Base-by-base conservation (phyloP, 306 rosid species). In the Cyclanthera cordifolia region DNA sequence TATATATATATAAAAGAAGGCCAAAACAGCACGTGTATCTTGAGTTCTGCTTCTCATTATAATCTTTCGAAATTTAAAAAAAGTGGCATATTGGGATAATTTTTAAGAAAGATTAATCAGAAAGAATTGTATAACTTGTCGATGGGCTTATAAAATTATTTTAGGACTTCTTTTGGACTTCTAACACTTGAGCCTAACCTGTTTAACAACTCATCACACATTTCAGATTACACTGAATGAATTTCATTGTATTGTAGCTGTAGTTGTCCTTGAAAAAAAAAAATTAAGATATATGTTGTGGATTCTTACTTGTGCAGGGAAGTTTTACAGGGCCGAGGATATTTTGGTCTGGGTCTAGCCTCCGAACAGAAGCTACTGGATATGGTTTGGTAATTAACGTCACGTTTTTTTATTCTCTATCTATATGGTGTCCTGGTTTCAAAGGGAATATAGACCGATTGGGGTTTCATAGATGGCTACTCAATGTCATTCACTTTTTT, bases 311-410 rank as follows among this genome's bases (percentile, higher is more conserved):
- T 73, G 73, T 87, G 90, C 98, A 93, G 98, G 98, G 98, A 84
- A 89, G 94, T 83, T 93, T 93, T 84, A 89, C 94, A 64, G 98
- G 96, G 74, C 96, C 96, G 32, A 89, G 96, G 82, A 93, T 89
- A 85, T 93, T 89, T 83, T 89, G 96, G 93, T 89, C 98, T 84
- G 98, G 98, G 53, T 85, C 98, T 71, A 93, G 98, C 79, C 98
- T 93, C 77, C 87, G 98, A 77, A 89, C 95, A 72, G 98, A 93
- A 87, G 98, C 98, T 67, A 93, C 96, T 68, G 98, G 98, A 66
- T 93, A 93, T 76, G 98, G 98, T 58, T 95, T 93, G 96, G 98
- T 93, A 85, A 83, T 65, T 80, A 75, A 67, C 80, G 73, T 68
- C 75, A 19, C 55, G 47, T 70, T 72, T 82, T 6, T 55, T 28